Conservation (phyloP, 2,329 filamentous ascomycete species). For the Fusarium chlamydosporum region DNA sequence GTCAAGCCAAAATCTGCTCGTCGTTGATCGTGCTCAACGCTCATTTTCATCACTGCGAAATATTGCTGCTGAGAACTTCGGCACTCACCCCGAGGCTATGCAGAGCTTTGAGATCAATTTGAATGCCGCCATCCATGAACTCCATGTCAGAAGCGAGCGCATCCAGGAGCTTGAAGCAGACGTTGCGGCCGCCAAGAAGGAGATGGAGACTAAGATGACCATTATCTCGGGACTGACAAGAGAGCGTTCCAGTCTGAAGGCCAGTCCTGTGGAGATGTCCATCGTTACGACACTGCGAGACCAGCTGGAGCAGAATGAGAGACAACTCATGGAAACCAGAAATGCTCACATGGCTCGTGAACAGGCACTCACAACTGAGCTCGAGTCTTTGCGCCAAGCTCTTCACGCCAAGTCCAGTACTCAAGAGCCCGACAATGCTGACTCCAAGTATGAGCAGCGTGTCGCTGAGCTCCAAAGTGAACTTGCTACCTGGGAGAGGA, state of each 20-base stretch:
- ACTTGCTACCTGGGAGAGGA: slow-evolving; percentile 79
- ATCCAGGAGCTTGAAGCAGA: slow-evolving; percentile 92
- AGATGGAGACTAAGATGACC: slow-evolving; percentile 97
- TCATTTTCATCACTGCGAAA: slow-evolving; percentile 92
- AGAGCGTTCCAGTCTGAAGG: slow-evolving; percentile 90
- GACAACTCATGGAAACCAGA: slow-evolving; percentile 80
- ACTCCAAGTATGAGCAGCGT: slow-evolving; percentile 65
- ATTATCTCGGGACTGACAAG: slow-evolving; percentile 95
- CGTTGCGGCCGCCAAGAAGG: slow-evolving; percentile 85
- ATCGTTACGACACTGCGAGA: slow-evolving; percentile 89
- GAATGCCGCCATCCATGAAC: slow-evolving; percentile 91
- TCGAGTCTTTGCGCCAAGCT: slow-evolving; percentile 75
- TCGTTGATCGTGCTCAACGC: slow-evolving; percentile 90
- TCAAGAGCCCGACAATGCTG: slow-evolving; percentile 51
- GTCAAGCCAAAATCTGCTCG: slow-evolving; percentile 89
- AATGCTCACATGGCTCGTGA: slow-evolving; percentile 81
- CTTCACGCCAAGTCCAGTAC: slow-evolving; percentile 54
- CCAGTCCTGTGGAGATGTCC: slow-evolving; percentile 88
- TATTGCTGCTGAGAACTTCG: slow-evolving; percentile 88
- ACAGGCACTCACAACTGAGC: slow-evolving; percentile 78
- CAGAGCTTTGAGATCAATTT: slow-evolving; percentile 94
- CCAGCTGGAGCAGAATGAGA: slow-evolving; percentile 89
- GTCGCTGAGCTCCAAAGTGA: slow-evolving; percentile 79
- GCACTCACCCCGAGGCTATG: slow-evolving; percentile 83
- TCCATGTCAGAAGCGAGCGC: slow-evolving; percentile 87